Base-by-base conservation (phyloP, 2,329 filamentous ascomycete genomes). In the Pseudogymnoascus sp. region DNA sequence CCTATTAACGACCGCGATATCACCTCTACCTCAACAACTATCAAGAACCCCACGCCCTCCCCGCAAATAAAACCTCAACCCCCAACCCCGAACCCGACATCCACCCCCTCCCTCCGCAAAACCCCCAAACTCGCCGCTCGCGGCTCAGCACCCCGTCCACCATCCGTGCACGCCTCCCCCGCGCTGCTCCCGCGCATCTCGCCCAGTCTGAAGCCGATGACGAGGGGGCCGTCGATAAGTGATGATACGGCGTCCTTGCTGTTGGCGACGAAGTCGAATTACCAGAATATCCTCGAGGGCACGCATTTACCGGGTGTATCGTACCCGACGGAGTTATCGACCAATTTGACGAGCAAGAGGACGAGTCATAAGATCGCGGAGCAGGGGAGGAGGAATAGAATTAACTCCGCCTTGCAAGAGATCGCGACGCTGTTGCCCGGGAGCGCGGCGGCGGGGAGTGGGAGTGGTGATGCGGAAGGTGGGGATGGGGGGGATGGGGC, bases 291-390 rank as follows among this genome's bases (percentile, higher is more conserved):
- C 39, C 78, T 99, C 10, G 95, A 97, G 74, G 95, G 95, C 60
- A 97, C 92, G 61, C 87, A 88, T 63, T 86, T 97, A 0, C 93
- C 93, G 0, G 93, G 93, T 11, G 89, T 97, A 11, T 89, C 89
- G 1, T 97, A 97, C 69, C 93, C 93, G 0, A 91, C 90, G 69
- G 90, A 93, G 61, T 81, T 99, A 45, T 96, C 93, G 5, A 96
- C 93, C 21, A 96, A 96, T 68, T 79, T 99, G 26, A 97, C 93
- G 0, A 96, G 92, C 2, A 99, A 99, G 78, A 88, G 93, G 62
- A 97, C 95, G 1, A 96, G 92, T 47, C 95, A 99, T 78, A 99
- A 99, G 76, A 91, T 99, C 68, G 95, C 95, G 16, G 95, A 99
- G 77, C 95, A 99, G 77, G 95, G 95, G 5, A 86, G 95, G 59